Conservation (phyloP, 2,329 filamentous ascomycete species). For the Graphilbum fragrans region DNA sequence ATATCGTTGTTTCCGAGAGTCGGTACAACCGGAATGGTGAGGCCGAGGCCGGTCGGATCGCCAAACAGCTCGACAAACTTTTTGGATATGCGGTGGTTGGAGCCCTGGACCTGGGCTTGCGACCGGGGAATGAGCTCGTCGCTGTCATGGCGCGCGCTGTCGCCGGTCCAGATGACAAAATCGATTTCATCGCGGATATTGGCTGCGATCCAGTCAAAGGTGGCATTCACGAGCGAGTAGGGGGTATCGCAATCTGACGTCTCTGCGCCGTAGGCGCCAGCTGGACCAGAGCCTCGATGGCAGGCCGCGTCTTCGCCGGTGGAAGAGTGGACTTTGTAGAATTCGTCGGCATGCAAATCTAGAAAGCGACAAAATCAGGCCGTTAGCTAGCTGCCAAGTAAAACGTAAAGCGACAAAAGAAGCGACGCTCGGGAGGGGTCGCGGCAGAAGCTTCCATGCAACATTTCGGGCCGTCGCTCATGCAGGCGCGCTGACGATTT, state of each 20-base stretch:
- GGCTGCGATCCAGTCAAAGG: slow-evolving; percentile 75
- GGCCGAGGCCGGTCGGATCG: slow-evolving; percentile 39
- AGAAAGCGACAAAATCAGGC: not conserved
- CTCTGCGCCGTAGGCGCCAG: slow-evolving; percentile 75
- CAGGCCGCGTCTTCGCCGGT: slow-evolving; percentile 59
- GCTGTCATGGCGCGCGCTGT: slow-evolving; percentile 81
- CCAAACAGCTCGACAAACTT: slow-evolving; percentile 68
- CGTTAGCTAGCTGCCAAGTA: not conserved
- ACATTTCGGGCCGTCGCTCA: too few species aligned
- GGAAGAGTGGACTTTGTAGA: slow-evolving; percentile 70
- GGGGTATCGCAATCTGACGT: slow-evolving; percentile 85
- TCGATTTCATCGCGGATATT: slow-evolving; percentile 71
- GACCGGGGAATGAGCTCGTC: slow-evolving; percentile 71
- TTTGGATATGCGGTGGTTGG: slow-evolving; percentile 64
- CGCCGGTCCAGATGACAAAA: slow-evolving; percentile 88
- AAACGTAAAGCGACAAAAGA: not conserved
- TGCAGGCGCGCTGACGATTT: too few species aligned
- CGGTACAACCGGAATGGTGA: slow-evolving; percentile 71
- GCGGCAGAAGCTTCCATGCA: too few species aligned
- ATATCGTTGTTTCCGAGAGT: slow-evolving; percentile 97
- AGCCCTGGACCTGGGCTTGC: slow-evolving; percentile 59
- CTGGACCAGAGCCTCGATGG: slow-evolving; percentile 64
- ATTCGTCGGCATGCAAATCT: slow-evolving; percentile 89
- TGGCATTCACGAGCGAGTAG: slow-evolving; percentile 68
- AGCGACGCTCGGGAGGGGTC: too few species aligned